Base-by-base conservation (phyloP, 768 basidiomycete genomes). In the Mycena vulgaris region DNA sequence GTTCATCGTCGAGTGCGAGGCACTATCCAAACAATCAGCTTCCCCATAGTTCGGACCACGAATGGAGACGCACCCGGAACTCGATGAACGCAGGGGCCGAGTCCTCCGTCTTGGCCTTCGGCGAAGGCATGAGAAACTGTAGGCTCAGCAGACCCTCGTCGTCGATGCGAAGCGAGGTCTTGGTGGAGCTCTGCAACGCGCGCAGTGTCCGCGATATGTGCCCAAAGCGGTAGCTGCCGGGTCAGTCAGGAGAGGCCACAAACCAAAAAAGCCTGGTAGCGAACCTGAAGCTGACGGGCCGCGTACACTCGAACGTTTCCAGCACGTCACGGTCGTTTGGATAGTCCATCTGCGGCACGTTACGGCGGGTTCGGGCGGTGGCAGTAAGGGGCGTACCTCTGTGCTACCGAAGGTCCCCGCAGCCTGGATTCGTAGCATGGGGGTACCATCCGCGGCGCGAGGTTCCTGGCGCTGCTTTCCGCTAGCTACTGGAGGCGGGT, bases 251-350 rank as follows among this genome's bases (percentile, higher is more conserved):
- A 4, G 40, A 9, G n/a, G n/a, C 42, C n/a, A 6, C 33, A 23
- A 45, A 6, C 33, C 7, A 45, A n/a, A 21, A 11, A 10, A 14
- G 5, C 13, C 14, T 21, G 16, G 14, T 25, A 53, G 63, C 83
- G 52, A 70, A 96, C 96, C 91, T 94, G 79, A 94, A 95, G 39
- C 83, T 85, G 35, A 96, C 86, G 9, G 83, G 81, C 39, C 85
- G 83, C 14, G 80, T 83, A 78, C 97, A 98, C 69, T 97, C 94
- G 75, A 98, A 96, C 0, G 91, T 89, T 80, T 98, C 96, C 33
- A 98, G 86, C 0, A 99, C 94, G 57, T 98, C 96, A 55, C 88
- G 87, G 76, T 97, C 96, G 74, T 95, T 96, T 4, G 96, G 96
- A 71, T 97, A 99, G 81, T 99, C 97, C 91, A 98, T 95, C 95